These are phyloP conservation scores for Penicillium sp. DNA, from an alignment of 2,329 filamentous ascomycete genomes.

Conservation along the genomic window DNA sequence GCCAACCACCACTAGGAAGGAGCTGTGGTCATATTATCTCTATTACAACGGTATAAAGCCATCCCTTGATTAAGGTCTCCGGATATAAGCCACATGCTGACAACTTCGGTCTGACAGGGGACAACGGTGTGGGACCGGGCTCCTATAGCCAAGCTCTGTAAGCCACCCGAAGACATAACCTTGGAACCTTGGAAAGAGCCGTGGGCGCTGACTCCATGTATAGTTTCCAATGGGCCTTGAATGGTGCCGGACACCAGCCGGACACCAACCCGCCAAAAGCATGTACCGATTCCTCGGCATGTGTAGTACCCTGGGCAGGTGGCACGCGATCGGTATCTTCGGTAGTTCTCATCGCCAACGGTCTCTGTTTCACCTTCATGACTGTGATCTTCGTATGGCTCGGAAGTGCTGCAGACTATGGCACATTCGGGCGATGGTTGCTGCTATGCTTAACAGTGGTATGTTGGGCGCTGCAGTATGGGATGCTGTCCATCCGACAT, in stretches of 20 bases:
- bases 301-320: conserved; percentile 44
- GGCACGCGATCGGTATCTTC: conserved; percentile 41
- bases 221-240: conserved; percentile 46
- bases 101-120: conserved; percentile 23
- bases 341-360: conserved; percentile 45
- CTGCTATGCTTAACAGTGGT: conserved; percentile 43
- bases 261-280: conserved; percentile 33
- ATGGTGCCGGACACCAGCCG: conserved; percentile 41
- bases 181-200: background rate
- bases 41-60: conserved; percentile 42
- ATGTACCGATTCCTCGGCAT: conserved; percentile 37
- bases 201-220: background rate
- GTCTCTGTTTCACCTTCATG: conserved; percentile 47
- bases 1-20: conserved; percentile 43
- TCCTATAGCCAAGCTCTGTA: conserved; percentile 46
- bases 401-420: conserved; percentile 47
- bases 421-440: conserved; percentile 45
- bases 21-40: conserved; percentile 48
- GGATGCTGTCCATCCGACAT: conserved; percentile 41
- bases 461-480: conserved; percentile 46
- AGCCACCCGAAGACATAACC: background rate
- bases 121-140: conserved; percentile 47
- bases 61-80: background rate
- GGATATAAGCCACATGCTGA: background rate
- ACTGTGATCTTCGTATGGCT: conserved; percentile 46